Evolutionary conservation across 306 rosid genomes (phyloP).

Genomic region (Hippophae tibetana): DNA sequence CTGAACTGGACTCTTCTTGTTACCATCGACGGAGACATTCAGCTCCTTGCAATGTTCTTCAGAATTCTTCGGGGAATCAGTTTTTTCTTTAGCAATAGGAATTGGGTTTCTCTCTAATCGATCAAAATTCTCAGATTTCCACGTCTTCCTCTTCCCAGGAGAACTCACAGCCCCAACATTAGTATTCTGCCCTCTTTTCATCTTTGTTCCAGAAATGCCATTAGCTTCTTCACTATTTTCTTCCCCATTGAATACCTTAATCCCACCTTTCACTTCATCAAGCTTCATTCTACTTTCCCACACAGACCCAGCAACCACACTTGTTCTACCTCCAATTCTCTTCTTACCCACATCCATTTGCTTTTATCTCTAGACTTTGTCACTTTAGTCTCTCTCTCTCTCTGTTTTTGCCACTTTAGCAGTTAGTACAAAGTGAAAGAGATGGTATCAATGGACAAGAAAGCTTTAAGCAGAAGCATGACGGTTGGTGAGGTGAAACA

Average conservation of each 20-base stretch:
- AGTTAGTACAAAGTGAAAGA: slow-evolving; percentile 29
- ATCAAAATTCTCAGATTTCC: slow-evolving; percentile 44
- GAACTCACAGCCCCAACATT: slow-evolving; percentile 16
- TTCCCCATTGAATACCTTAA: slow-evolving; percentile 63
- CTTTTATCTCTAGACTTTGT: not conserved
- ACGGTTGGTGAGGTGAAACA: slow-evolving; percentile 51
- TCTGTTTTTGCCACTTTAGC: not conserved
- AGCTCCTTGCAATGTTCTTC: slow-evolving; percentile 34
- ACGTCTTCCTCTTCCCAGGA: slow-evolving; percentile 56
- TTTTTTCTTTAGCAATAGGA: slow-evolving; percentile 31
- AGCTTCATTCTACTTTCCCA: slow-evolving; percentile 84
- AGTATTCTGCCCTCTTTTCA: slow-evolving; percentile 27
- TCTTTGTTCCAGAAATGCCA: slow-evolving; percentile 16
- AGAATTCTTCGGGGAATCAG: slow-evolving; percentile 24
- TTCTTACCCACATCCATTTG: slow-evolving; percentile 46
- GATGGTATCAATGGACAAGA: slow-evolving; percentile 23
- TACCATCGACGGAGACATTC: slow-evolving; percentile 31
- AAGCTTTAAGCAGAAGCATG: slow-evolving; percentile 53
- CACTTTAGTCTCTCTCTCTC: slow-evolving; percentile 4
- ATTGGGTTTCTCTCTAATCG: slow-evolving; percentile 35
- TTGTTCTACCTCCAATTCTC: slow-evolving; percentile 27
- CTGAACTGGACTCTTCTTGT: slow-evolving; percentile 37
- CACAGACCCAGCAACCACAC: slow-evolving; percentile 63
- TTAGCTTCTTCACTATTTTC: slow-evolving; percentile 21
- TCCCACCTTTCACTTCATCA: slow-evolving; percentile 69